Evolutionary conservation across 805 yeast genomes (phyloP).

Genomic region (Metschnikowia gelsemii): DNA sequence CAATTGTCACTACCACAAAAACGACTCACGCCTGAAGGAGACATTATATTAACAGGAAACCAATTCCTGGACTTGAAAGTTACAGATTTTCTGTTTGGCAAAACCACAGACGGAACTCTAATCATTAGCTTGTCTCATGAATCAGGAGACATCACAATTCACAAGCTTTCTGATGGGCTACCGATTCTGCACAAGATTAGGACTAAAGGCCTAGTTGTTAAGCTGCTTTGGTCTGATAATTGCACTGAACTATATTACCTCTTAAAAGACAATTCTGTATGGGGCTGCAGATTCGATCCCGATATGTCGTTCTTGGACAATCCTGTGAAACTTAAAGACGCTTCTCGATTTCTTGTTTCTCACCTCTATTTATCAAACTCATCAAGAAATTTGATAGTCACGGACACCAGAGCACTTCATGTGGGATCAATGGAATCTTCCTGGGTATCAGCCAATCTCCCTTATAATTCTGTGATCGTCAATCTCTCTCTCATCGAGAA

Average conservation of each 20-base stretch:
- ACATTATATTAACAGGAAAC: conserved; percentile 21
- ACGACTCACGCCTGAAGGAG: conserved; percentile 20
- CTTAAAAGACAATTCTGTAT: conserved; percentile 22
- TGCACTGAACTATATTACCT: conserved; percentile 14
- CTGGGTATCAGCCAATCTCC: conserved; percentile 3
- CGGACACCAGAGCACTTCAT: conserved; percentile 13
- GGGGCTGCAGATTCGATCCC: conserved; percentile 6
- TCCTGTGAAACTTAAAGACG: conserved; percentile 6
- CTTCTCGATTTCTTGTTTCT: conserved; percentile 18
- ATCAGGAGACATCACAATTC: conserved; percentile 19
- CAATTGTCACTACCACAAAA: conserved; percentile 24
- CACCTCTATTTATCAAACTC: conserved; percentile 4
- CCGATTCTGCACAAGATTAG: conserved; percentile 9
- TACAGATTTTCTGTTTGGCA: conserved; percentile 29
- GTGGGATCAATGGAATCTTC: neutral
- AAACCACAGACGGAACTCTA: conserved; percentile 8
- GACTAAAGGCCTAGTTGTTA: conserved; percentile 15
- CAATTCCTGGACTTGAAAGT: conserved; percentile 27
- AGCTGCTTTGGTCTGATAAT: conserved; percentile 20
- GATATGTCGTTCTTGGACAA: neutral
- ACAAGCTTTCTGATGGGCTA: conserved; percentile 12
- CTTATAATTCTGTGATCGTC: conserved; percentile 9
- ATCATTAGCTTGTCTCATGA: conserved; percentile 19
- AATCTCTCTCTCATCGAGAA: conserved; percentile 7
- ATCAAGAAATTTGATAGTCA: conserved; percentile 2